Base-by-base conservation (phyloP, 2,329 filamentous ascomycete genomes). In the Apiospora koreana region DNA sequence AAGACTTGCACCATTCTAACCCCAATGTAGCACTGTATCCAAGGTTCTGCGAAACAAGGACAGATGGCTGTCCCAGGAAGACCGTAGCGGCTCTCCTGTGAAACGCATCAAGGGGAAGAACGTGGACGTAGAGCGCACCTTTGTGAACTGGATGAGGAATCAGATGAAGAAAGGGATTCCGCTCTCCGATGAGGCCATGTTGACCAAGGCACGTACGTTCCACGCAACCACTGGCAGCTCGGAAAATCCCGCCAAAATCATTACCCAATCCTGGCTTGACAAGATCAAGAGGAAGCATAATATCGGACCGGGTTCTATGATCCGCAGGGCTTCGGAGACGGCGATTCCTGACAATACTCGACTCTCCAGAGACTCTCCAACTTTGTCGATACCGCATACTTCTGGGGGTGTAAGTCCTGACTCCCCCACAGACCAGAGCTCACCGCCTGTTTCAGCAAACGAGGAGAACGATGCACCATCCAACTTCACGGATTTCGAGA, bases 21-120 rank as follows among this genome's bases (percentile, higher is more conserved):
- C 68, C 23, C 69, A 66, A 50, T 77, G 70, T 80, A 99, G 96
- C 84, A 99, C 96, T 66, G 96, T 99, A n/a, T 99, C 96, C 69
- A 99, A 99, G 80, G 96, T 98, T 69, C 83, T 99, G 74, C 91
- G 95, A 69, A 92, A 97, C 78, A 97, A 95, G 83, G 96, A 99
- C 73, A 96, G 97, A 80, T 98, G 97, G 81, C 87, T 98, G 21
- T 93, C 92, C 77, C 90, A 90, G 69, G 93, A 93, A 77, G 94
- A 94, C 80, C 92, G 91, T 75, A 94, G 86, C 79, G 89, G 88
- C 75, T 95, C 94, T 62, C 93, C 94, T 7, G 88, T 93, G 74
- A 97, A 96, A 81, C 92, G 93, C 74, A 85, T 88, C 70, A 97
- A 97, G 83, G 92, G 93, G 68, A 96, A 95, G 80, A 70, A 68